phyloP scores from a whole-genome alignment of 352 stramenopile genomes.

The Paralagenidium karlingii region DNA sequence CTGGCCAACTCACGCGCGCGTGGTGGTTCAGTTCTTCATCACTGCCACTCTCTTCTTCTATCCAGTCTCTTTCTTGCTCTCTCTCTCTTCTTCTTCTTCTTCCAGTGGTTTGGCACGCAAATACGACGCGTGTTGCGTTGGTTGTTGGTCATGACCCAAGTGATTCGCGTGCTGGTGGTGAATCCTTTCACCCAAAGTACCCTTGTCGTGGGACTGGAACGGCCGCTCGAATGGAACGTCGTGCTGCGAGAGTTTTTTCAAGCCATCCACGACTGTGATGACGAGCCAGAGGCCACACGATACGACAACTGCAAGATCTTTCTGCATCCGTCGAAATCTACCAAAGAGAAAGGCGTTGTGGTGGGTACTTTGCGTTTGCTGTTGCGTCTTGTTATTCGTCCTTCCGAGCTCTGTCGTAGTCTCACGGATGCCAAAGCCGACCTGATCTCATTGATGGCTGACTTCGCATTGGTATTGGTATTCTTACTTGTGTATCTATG shows the following conservation, averaged over 20 bases:
- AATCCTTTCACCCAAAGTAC: slow-evolving; percentile 52
- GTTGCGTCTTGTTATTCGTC: background rate
- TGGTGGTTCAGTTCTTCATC: too few relatives aligned
- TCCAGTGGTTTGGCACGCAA: too few relatives aligned
- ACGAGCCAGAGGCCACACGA: slow-evolving; percentile 37
- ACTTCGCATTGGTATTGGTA: too few relatives aligned
- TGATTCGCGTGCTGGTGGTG: slow-evolving; percentile 73
- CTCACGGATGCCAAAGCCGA: too few relatives aligned
- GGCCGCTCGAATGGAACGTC: slow-evolving; percentile 58
- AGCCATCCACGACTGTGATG: slow-evolving; percentile 70
- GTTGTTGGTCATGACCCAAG: slow-evolving; percentile 28
- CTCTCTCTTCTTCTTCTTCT: too few relatives aligned
- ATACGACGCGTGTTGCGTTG: background rate
- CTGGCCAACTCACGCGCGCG: too few relatives aligned
- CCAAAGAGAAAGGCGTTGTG: slow-evolving; percentile 61
- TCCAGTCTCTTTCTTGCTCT: too few relatives aligned
- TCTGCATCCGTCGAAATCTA: slow-evolving; percentile 73
- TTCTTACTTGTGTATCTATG: background rate
- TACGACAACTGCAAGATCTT: slow-evolving; percentile 62
- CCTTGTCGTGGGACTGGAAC: slow-evolving; percentile 68
- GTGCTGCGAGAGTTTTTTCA: slow-evolving; percentile 76
- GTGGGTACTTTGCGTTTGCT: slow-evolving; percentile 11
- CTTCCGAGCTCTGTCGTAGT: background rate
- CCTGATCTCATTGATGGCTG: too few relatives aligned
- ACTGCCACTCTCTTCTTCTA: too few relatives aligned